Evolutionary conservation across 2,329 filamentous ascomycete species (phyloP), one percentile per base, ranked within the genome.

Genomic region (Hypomyces perniciosus): DNA sequence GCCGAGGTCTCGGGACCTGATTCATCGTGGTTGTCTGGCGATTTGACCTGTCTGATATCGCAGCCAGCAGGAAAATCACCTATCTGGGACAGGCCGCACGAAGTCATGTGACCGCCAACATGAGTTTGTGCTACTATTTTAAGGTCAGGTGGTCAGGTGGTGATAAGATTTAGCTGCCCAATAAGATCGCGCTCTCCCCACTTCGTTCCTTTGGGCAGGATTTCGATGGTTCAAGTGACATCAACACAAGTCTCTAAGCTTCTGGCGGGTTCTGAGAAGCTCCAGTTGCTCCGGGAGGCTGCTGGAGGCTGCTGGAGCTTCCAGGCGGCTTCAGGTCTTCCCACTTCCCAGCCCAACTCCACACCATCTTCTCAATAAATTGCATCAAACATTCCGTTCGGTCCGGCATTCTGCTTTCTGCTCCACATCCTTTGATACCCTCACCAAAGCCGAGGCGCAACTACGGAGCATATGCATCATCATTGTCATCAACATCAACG

Each of bases 1-100:
- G 57, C 42, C 65, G 62, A 48, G 64, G 60, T 48, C 58, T 56
- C 40, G 63, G 55, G 60, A 61, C 63, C 59, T 66, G 59, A 57
- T 70, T 72, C 66, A 75, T 70, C 56, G 62, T 66, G 50, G 56
- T 57, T 53, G 55, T 54, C 60, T 20, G 54, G 57, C 48, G 56
- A 55, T 45, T 59, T 57, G 54, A 54, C 50, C 48, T 44, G 29
- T 20, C 41, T 13, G 20, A 46, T 26, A 37, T 40, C 38, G 27
- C 41, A 26, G 20, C 37, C 13, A 33, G 10, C 42, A 27, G 34
- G 46, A 59, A 58, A 61, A 56, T 58, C 57, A 34, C 46, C 31
- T 6, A 20, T 27, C 28, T 42, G 44, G 30, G 33, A 48, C 50
- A 49, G 30, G 28, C 42, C 26, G 46, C 39, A 52, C 54, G 55